Base-by-base conservation (phyloP, 495 filamentous ascomycete genomes). In the Penicillium salamii region DNA sequence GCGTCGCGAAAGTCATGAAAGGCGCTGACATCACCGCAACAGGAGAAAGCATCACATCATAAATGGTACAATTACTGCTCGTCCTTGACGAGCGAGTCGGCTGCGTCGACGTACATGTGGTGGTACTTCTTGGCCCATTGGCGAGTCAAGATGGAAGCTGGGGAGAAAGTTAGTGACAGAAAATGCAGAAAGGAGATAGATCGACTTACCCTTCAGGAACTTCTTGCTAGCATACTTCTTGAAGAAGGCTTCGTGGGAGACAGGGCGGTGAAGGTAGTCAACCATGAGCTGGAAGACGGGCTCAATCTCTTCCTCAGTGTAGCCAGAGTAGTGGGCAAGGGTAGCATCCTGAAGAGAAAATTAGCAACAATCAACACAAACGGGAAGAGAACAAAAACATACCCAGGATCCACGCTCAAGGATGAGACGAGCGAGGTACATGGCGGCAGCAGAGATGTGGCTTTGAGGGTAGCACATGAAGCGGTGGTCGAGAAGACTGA, bases 221-320 rank as follows among this genome's bases (percentile, higher is more conserved):
- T 92, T 95, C 77, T 97, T 97, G 80, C 90, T 93, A 13, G 95
- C 93, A 62, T 98, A 98, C 67, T 98, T 98, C 79, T 92, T 93
- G 79, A 95, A 97, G 80, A 98, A 97, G 14, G 95, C 93, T 68
- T 97, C 90, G 58, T 97, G 93, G 32, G 79, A 78, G 36, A 96
- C 89, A 24, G 95, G 93, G 7, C 85, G 81, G 48, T 84, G 85
- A 28, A 97, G 83, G 62, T 97, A 97, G 62, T 97, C 90, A 47
- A 98, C 80, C 92, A 98, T 97, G 40, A 97, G 74, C 56, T 83
- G 79, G 69, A 95, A 90, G 40, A 97, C 90, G 5, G 95, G 92
- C 59, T 90, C 80, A 52, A 98, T 90, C 64, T 97, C 88, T 23
- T 89, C 84, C 67, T 97, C 91, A 7, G 82, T 83, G 61, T 97